phyloP scores from a whole-genome alignment of 2,329 filamentous ascomycete genomes.

The Cladophialophora psammophila region DNA sequence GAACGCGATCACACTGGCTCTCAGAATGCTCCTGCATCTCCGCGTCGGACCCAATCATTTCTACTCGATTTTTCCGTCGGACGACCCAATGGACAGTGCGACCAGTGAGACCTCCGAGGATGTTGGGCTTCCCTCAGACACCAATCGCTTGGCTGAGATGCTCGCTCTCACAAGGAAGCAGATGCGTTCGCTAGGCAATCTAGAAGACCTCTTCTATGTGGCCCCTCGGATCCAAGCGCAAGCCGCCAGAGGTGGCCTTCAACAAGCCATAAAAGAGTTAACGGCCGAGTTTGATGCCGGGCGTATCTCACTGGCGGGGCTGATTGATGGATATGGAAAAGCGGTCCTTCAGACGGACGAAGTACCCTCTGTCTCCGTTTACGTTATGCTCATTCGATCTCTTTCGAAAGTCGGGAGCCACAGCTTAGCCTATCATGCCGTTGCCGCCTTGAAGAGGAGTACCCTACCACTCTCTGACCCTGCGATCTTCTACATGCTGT shows the following conservation, averaged over 20 bases:
- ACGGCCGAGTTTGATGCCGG: slow-evolving; percentile 27
- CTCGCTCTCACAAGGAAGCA: slow-evolving; percentile 28
- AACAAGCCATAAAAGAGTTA: slow-evolving; percentile 23
- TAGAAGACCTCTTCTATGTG: slow-evolving; percentile 22
- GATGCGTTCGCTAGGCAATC: slow-evolving; percentile 23
- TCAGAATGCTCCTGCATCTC: slow-evolving; percentile 35
- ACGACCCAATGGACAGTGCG: slow-evolving; percentile 21
- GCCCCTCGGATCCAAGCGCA: slow-evolving; percentile 26
- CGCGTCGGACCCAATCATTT: slow-evolving; percentile 31
- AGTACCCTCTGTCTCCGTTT: slow-evolving; percentile 29
- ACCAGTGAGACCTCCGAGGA: slow-evolving; percentile 7
- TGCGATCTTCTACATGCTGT: slow-evolving; percentile 31
- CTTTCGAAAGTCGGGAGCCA: slow-evolving; percentile 27
- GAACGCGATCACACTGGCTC: slow-evolving; percentile 33
- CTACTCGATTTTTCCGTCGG: slow-evolving; percentile 23
- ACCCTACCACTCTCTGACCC: slow-evolving; percentile 31
- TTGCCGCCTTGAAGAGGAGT: slow-evolving; percentile 34
- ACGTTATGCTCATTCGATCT: slow-evolving; percentile 32
- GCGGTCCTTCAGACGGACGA: slow-evolving; percentile 28
- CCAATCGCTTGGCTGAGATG: slow-evolving; percentile 28
- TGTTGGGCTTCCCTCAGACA: slow-evolving; percentile 17
- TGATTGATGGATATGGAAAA: slow-evolving; percentile 33
- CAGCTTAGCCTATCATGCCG: slow-evolving; percentile 31
- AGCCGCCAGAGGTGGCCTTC: slow-evolving; percentile 22
- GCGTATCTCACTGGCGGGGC: slow-evolving; percentile 26